phyloP scores from a whole-genome alignment of 1,284 basidiomycete genomes.

The Puccinia brachypodii region DNA sequence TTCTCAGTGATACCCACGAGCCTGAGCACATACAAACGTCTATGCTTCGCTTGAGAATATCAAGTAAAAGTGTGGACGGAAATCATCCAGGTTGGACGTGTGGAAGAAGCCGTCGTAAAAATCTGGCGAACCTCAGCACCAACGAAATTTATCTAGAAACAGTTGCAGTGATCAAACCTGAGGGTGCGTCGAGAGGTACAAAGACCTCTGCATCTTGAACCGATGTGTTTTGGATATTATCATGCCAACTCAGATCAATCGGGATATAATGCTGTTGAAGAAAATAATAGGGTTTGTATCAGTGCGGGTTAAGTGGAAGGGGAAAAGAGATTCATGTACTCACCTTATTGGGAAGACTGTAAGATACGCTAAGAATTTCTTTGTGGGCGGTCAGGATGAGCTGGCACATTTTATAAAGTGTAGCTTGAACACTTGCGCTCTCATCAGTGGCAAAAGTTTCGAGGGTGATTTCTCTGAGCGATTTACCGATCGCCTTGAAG shows the following conservation, averaged over 20 bases:
- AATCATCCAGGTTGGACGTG: too few relatives aligned
- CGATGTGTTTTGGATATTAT: conserved; percentile 51
- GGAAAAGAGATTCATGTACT: neutral
- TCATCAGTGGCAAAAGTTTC: conserved; percentile 82
- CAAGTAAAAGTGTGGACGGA: too few relatives aligned
- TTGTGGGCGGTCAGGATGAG: conserved; percentile 66
- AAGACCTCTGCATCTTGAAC: conserved; percentile 54
- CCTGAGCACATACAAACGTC: too few relatives aligned
- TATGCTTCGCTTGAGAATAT: too few relatives aligned
- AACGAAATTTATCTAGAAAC: conserved; percentile 49
- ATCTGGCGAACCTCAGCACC: too few relatives aligned
- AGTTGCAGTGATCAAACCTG: conserved; percentile 54
- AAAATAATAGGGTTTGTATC: neutral
- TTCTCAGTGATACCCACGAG: too few relatives aligned
- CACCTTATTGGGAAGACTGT: conserved; percentile 78
- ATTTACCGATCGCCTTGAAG: conserved; percentile 59
- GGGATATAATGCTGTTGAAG: conserved; percentile 70
- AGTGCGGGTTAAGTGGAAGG: neutral
- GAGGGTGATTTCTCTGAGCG: conserved; percentile 69
- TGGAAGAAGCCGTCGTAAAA: too few relatives aligned
- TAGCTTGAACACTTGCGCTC: conserved; percentile 86
- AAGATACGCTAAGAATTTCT: conserved; percentile 67
- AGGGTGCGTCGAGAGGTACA: conserved; percentile 52
- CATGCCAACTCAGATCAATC: conserved; percentile 51
- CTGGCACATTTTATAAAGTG: conserved; percentile 83